Evolutionary conservation across 2,329 filamentous ascomycete genomes (phyloP), one percentile per base, ranked within the genome.

Genomic region (Moelleriella libera): DNA sequence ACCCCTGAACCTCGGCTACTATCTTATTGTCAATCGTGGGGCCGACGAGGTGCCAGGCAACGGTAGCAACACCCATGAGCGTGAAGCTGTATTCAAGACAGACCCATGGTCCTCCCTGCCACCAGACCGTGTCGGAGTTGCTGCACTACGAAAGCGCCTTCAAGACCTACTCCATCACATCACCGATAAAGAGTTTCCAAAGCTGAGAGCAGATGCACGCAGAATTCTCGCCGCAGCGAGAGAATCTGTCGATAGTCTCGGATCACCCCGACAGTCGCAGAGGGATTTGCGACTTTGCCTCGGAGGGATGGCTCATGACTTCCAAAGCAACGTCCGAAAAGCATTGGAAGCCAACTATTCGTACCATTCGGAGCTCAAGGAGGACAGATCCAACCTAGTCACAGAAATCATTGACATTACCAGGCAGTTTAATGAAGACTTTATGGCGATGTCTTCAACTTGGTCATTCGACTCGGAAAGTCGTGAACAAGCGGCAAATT

Each of bases 381-480:
- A 30, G 30, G 14, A 49, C 5, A 43, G 39, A 6, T 9, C 47
- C 5, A 45, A 43, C 0, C 43, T 49, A 5, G 45, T 47, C 4
- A 49, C 48, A 1, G 28, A 44, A 3, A 43, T 49, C 3, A 40
- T 49, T 4, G 47, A 49, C 31, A 34, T 98, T 62, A 98, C 92
- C 4, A 97, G 96, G 64, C 94, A 98, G 63, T 64, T 97, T 28
- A 92, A 98, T 47, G 5, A 47, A 42, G 29, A 37, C 12, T 37
- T 37, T 4, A 5, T 37, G 12, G 3, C 8, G 34, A 2, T 3
- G 8, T 4, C 34, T 37, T 1, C 8, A 9, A 12, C 34, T 37
- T 37, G 5, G 32, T 12, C 32, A 37, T 37, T 21, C 21, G 21
- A 21, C 21, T 2, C 3, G 21, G 3, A 21, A 21, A 21, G 3